phyloP scores from a whole-genome alignment of 352 stramenopile genomes.

The Aphanomyces euteiches region DNA sequence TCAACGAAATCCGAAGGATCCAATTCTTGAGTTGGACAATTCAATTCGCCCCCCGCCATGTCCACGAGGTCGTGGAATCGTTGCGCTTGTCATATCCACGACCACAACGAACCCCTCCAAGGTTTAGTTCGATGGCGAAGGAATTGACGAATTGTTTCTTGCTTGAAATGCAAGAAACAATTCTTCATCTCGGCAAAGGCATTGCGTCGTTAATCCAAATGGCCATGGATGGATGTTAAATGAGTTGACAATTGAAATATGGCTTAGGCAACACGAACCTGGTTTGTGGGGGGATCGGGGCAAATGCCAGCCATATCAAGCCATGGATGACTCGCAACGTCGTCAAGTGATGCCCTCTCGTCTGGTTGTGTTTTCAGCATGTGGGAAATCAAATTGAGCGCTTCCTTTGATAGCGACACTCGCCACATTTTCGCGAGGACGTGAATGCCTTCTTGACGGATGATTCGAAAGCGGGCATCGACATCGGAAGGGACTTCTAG shows the following conservation, averaged over 20 bases:
- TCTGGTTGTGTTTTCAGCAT: conserved; percentile 43
- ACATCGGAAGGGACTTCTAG: conserved; percentile 43
- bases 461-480: conserved; percentile 53
- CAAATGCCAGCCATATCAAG: conserved; percentile 18
- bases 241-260: not conserved
- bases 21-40: too few species aligned
- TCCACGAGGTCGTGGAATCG: too few species aligned
- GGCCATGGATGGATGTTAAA: too few species aligned
- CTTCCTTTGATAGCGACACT: conserved; percentile 36
- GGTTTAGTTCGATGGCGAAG: too few species aligned
- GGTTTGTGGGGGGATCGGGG: not conserved
- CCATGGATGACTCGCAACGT: conserved; percentile 47
- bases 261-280: conserved; percentile 3
- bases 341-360: conserved; percentile 38
- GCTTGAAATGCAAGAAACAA: too few species aligned
- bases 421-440: conserved; percentile 43
- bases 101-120: too few species aligned
- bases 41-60: too few species aligned
- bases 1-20: too few species aligned
- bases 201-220: too few species aligned
- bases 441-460: conserved; percentile 41
- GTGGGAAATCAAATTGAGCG: conserved; percentile 39
- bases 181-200: too few species aligned
- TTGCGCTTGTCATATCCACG: too few species aligned
- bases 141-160: too few species aligned